phyloP scores from a whole-genome alignment of 129 eudicot genomes.

The Artemisia argyi region DNA sequence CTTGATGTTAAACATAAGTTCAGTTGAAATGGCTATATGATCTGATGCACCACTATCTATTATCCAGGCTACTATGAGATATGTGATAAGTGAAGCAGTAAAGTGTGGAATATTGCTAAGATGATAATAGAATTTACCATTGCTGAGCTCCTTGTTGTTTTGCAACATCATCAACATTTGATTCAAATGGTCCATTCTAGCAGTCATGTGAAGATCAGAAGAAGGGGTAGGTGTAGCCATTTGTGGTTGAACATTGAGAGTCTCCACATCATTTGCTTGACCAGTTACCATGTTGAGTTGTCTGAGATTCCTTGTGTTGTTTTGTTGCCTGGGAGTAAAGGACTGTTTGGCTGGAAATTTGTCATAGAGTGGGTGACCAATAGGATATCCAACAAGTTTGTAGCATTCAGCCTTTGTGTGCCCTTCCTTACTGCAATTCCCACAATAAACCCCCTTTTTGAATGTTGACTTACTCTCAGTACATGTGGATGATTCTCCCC shows the following conservation, averaged over 20 bases:
- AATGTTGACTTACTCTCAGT: no score
- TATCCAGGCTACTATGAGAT: background rate
- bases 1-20: no score
- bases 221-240: no score
- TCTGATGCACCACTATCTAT: background rate
- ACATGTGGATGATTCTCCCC: background rate
- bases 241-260: rapidly evolving
- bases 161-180: background rate
- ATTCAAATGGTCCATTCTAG: background rate
- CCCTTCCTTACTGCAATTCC: background rate
- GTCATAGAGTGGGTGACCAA: background rate
- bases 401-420: background rate
- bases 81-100: background rate
- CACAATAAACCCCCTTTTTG: background rate
- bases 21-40: background rate
- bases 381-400: background rate
- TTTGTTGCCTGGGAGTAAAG: background rate
- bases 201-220: background rate
- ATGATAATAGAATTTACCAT: background rate
- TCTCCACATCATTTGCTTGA: background rate
- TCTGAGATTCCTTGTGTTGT: background rate
- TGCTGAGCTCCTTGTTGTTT: background rate
- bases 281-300: background rate
- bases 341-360: no score
- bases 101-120: background rate